Base-by-base conservation (phyloP, 225 moss, liverwort and hornwort genomes). In the Marchantia polymorpha region DNA sequence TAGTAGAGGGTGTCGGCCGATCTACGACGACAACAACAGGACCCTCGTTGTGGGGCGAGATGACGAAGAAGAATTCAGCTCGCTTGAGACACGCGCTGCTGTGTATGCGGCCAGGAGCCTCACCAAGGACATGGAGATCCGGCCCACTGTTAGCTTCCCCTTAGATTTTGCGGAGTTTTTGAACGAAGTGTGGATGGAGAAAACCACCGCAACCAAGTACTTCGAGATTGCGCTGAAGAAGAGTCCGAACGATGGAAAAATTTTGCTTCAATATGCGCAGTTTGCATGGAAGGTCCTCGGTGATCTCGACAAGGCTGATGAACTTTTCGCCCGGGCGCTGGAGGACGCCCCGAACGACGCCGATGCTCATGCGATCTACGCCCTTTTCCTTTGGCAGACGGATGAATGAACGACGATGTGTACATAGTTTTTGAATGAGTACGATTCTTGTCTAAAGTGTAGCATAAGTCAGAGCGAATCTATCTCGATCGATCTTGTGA, bases 251-350 rank as follows among this genome's bases (percentile, higher is more conserved):
- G 80, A 91, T 71, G 80, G 87, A 46, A 83, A 81, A 65, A 65
- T 84, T 60, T 83, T 91, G 29, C 69, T 76, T 15, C 82, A 82
- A 54, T 91, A 91, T 55, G 91, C 91, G 12, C 64, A 74, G 46
- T 91, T 91, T 74, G 85, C 89, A 4, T 91, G 89, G 91, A 87
- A 86, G 58, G 79, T 84, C 49, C 87, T 87, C 15, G 82, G 85
- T 39, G 83, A 91, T 63, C 64, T 83, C 13, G 87, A 87, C 78
- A 91, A 80, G 64, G 91, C 91, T 5, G 87, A 91, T 80, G 79
- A 81, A 26, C 78, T 91, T 4, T 91, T 84, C 52, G 65, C 70
- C 27, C 83, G 73, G 66, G 89, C 91, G 0, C 59, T 91, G 6
- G 83, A 91, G 39, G 81, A 58, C 39, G 65, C 84, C 10, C 81